Percentiles rank a stretch among this genome's conserved stretches.
These are phyloP conservation scores for Malus hybrid DNA, from an alignment of 331 rosid species.

Conservation along the genomic window DNA sequence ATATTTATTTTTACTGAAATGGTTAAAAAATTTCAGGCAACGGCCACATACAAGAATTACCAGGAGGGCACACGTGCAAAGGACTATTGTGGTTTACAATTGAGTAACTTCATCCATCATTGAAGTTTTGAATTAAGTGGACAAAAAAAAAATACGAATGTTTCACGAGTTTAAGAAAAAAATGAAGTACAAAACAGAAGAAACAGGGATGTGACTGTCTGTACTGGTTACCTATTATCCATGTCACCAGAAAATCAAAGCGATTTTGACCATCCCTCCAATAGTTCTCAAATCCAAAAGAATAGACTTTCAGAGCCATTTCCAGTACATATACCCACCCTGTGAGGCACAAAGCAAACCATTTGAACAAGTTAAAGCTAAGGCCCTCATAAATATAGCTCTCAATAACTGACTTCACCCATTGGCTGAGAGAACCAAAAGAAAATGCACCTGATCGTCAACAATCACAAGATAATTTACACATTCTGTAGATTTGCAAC, in stretches of 20 bases:
- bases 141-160: too few species aligned
- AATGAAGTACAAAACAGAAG: too few species aligned
- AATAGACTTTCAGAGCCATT: constrained; percentile 75
- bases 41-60: too few species aligned
- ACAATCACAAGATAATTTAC: not conserved
- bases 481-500: not conserved
- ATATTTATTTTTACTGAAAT: too few species aligned
- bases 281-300: constrained; percentile 81
- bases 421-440: not conserved
- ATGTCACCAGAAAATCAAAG: constrained; percentile 80
- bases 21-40: too few species aligned
- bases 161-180: too few species aligned
- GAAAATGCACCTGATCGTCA: not conserved
- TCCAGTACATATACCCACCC: constrained; percentile 93
- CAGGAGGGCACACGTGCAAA: too few species aligned
- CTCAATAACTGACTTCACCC: not conserved
- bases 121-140: too few species aligned
- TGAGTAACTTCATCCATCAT: too few species aligned
- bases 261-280: constrained; percentile 95
- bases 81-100: too few species aligned
- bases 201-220: not conserved
- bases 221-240: constrained; percentile 62
- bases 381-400: not conserved
- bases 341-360: constrained; percentile 24
- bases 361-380: constrained; percentile 3